Percentiles rank a stretch among this genome's conserved stretches.
Evolutionary conservation across 139 green algal genomes (phyloP).

Genomic region (Desmodesmus armatus): DNA sequence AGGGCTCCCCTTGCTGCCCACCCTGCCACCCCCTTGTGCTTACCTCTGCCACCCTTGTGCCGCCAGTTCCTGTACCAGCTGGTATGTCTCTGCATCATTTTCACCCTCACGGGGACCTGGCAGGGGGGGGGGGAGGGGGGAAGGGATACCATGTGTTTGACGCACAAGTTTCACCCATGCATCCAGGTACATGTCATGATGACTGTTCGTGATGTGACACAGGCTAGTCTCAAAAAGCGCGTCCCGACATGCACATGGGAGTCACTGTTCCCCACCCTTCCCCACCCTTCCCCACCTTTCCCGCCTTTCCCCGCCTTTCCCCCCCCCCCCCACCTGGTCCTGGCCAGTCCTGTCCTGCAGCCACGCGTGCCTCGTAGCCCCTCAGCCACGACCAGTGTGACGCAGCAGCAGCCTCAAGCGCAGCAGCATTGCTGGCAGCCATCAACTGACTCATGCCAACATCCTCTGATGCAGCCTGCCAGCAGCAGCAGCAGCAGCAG

Average conservation of each 20-base stretch:
- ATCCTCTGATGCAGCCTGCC: slow-evolving; percentile 15
- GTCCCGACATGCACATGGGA: too few relatives aligned
- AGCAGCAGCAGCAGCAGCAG: not conserved
- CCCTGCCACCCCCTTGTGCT: not conserved
- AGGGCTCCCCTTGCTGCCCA: not conserved
- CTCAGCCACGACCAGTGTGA: slow-evolving; percentile 33
- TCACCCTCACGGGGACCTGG: slow-evolving; percentile 20
- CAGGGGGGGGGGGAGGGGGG: too few relatives aligned
- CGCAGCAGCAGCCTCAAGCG: slow-evolving; percentile 29
- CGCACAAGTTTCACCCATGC: too few relatives aligned
- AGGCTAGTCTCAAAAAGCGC: too few relatives aligned
- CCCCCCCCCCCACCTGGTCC: slow-evolving; percentile 20
- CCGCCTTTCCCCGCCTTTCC: slow-evolving; percentile 4
- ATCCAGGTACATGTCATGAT: too few relatives aligned
- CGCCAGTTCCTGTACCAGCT: slow-evolving; percentile 47
- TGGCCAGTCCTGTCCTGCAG: slow-evolving; percentile 39
- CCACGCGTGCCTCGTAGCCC: slow-evolving; percentile 49
- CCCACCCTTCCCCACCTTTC: slow-evolving; percentile 39
- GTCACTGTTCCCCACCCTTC: too few relatives aligned
- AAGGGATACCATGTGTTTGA: too few relatives aligned
- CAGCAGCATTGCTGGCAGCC: not conserved
- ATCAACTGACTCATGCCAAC: not conserved
- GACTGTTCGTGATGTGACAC: too few relatives aligned
- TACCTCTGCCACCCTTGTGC: slow-evolving; percentile 45
- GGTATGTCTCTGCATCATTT: slow-evolving; percentile 25